These are phyloP conservation scores for Pyrenula aspistea DNA, from an alignment of 495 filamentous ascomycete species.

Conservation along the genomic window DNA sequence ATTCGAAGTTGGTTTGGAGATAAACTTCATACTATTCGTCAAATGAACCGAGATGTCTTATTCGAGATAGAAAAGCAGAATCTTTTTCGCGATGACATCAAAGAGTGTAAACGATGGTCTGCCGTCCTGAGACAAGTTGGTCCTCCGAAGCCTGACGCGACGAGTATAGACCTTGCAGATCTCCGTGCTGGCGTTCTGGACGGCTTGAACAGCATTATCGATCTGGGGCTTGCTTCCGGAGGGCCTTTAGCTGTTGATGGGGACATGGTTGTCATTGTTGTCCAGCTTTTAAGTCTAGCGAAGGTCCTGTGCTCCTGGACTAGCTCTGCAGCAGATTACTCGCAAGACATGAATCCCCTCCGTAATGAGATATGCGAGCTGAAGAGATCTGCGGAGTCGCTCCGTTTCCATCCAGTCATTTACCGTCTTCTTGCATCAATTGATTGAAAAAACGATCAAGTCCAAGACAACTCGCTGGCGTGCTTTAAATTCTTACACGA, in stretches of 20 bases:
- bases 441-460: too few relatives aligned
- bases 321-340: not conserved
- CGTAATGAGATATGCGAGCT: not conserved
- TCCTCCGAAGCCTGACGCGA: not conserved
- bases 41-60: constrained; percentile 54
- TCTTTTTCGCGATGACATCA: constrained; percentile 67
- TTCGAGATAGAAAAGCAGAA: constrained; percentile 90
- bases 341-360: not conserved
- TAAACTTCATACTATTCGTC: constrained; percentile 6
- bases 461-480: too few relatives aligned
- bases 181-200: not conserved
- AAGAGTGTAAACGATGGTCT: constrained; percentile 58
- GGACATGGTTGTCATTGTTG: not conserved
- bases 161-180: not conserved
- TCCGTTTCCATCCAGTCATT: not conserved
- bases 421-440: not conserved
- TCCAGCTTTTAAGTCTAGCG: not conserved
- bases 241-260: not conserved
- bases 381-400: not conserved
- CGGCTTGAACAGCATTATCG: not conserved
- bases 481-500: too few relatives aligned
- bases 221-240: not conserved
- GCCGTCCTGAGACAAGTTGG: constrained; percentile 19
- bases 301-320: not conserved
- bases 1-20: not conserved